Percentiles rank a stretch among this genome's conserved stretches.
phyloP scores from a whole-genome alignment of 2,329 filamentous ascomycete genomes.

The Camillea tinctor region DNA sequence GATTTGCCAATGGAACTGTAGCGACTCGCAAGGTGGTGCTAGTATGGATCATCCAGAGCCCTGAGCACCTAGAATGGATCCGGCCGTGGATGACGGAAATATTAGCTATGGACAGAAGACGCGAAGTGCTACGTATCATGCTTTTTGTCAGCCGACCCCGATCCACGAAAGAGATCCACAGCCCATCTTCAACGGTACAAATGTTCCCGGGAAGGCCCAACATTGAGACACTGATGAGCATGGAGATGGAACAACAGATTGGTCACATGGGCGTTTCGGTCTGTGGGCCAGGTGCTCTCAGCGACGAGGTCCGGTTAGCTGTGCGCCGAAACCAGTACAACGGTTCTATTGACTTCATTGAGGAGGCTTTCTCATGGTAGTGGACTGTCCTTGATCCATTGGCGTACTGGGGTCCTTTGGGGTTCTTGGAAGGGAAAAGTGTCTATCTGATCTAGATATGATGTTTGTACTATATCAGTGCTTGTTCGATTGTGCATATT shows the following conservation, averaged over 20 bases:
- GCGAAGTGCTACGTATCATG: conserved; percentile 73
- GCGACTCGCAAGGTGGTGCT: conserved; percentile 70
- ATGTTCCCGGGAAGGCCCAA: conserved; percentile 82
- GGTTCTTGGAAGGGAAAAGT: conserved; percentile 2
- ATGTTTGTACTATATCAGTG: conserved; percentile 14
- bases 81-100: conserved; percentile 82
- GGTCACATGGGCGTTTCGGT: conserved; percentile 73
- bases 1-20: conserved; percentile 66
- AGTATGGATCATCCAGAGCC: conserved; percentile 76
- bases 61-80: conserved; percentile 82
- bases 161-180: conserved; percentile 78
- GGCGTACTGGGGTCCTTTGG: conserved; percentile 1
- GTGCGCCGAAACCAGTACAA: conserved; percentile 63
- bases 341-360: conserved; percentile 72
- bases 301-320: conserved; percentile 70
- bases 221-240: conserved; percentile 67
- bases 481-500: conserved; percentile 24
- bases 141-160: conserved; percentile 74
- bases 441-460: conserved; percentile 6
- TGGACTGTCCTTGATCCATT: not conserved
- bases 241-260: conserved; percentile 72
- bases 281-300: conserved; percentile 71
- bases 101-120: conserved; percentile 69
- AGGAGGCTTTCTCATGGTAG: conserved; percentile 71
- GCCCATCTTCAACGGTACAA: conserved; percentile 72